Base-by-base conservation (phyloP, 2,329 filamentous ascomycete species). In the Xylariaceae sp. region DNA sequence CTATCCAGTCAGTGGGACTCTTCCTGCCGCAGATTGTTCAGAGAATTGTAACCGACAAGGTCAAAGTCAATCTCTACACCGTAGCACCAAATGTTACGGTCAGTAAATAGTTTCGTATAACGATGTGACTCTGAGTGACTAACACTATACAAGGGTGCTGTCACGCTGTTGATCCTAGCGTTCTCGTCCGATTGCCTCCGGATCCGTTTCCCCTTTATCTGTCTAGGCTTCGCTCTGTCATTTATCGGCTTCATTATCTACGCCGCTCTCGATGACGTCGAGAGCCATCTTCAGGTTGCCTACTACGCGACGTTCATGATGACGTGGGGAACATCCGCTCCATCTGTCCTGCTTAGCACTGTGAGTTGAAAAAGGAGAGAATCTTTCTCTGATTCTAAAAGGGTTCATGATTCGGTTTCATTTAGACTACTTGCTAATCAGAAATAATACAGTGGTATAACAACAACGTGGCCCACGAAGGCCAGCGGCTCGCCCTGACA, bases 281-380 rank as follows among this genome's bases (percentile, higher is more conserved):
- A 75, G 26, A 52, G 65, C 3, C 66, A 83, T 27, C 59, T 83
- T n/a, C 69, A 73, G 3, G 68, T 87, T 1, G 84, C 83, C 1
- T 88, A 88, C 54, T 88, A 80, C 48, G 82, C 83, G 4, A 80
- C 74, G 38, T 89, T 88, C 59, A 84, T 88, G 81, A 87, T 88
- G 82, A 83, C 79, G 9, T 88, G 83, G 79, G 85, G 85, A 12
- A 87, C 83, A 0, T 81, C 78, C 1, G 83, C 84, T 0, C 84
- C 85, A 0, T 84, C 78, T 0, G 83, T 88, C 7, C 67, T 89
- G 9, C 67, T 81, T 12, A 60, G 57, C 35, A 61, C 60, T 9
- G 57, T 60, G 47, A 49, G 55, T 23, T n/a, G n/a, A n/a, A n/a
- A n/a, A n/a, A n/a, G n/a, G n/a, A n/a, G n/a, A n/a, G n/a, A n/a